Evolutionary conservation across 1,284 basidiomycete species (phyloP), one percentile per base, ranked within the genome.

Genomic region (Leccinum pachyderme): DNA sequence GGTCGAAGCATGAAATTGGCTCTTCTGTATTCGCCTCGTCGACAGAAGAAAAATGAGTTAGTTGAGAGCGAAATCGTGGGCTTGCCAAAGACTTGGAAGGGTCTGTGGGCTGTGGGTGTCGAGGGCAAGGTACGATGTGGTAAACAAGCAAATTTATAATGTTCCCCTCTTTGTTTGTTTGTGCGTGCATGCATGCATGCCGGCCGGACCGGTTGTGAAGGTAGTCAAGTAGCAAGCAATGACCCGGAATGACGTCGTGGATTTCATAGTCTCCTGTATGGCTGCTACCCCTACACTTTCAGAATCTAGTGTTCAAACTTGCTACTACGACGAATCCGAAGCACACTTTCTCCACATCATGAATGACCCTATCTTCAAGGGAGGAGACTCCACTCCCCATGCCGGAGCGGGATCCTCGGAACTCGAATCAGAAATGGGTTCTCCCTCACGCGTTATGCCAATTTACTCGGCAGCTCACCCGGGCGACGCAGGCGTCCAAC

Each of bases 1-100:
- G 86, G 86, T 82, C 86, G 87, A 89, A 88, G 87, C 88, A 91
- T 91, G 87, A 89, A 91, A 69, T 61, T 64, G 49, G 58, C 52
- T 70, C 67, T 72, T 70, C 67, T 69, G 68, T 65, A 56, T 63
- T 67, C 61, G 87, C 85, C 80, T 83, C 77, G 77, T 73, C 69
- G 76, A 84, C 86, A 88, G 87, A 88, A 86, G 69, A 59, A 70
- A 69, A 59, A 70, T 69, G 71, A 66, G 64, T 63, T 65, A 67
- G 74, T 73, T 77, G 78, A 73, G 73, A 82, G 77, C 76, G 83
- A 77, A 85, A 89, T 89, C 64, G 82, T 89, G 84, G 75, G 72
- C 63, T 25, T 51, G 46, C 33, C 11, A 31, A 35, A 33, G 13
- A 46, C 27, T 32, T 51, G 5, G 35, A 31, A 37, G 35, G 8